phyloP scores from a whole-genome alignment of 768 basidiomycete species.

The Suillus subaureus region DNA sequence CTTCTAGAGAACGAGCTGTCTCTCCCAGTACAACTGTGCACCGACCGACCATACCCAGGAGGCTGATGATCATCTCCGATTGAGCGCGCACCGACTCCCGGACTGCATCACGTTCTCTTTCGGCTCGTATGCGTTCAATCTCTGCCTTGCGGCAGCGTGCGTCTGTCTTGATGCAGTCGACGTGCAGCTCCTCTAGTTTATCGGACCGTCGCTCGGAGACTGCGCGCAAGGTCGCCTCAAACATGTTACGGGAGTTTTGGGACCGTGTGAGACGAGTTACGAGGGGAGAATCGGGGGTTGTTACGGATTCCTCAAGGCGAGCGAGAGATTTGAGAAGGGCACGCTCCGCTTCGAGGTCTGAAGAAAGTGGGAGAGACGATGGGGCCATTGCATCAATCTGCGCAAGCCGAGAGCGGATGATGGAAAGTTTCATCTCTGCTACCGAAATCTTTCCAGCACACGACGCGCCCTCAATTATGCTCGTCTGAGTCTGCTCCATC shows the following conservation, averaged over 20 bases:
- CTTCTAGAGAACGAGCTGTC: slow-evolving; percentile 45
- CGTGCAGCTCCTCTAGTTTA: slow-evolving; percentile 68
- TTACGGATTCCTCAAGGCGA: slow-evolving; percentile 66
- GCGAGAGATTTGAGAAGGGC: slow-evolving; percentile 68
- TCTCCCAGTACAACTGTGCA: slow-evolving; percentile 76
- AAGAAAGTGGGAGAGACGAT: slow-evolving; percentile 40
- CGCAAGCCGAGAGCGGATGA: slow-evolving; percentile 62
- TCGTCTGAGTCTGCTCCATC: slow-evolving; percentile 67
- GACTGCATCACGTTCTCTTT: slow-evolving; percentile 66
- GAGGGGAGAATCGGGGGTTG: slow-evolving; percentile 60
- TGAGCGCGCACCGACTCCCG: slow-evolving; percentile 64
- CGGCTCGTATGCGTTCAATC: slow-evolving; percentile 68
- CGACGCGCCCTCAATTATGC: slow-evolving; percentile 74
- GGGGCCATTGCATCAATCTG: slow-evolving; percentile 51
- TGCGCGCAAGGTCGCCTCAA: slow-evolving; percentile 85
- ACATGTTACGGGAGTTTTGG: slow-evolving; percentile 76
- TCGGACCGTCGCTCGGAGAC: slow-evolving; percentile 79
- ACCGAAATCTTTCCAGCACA: slow-evolving; percentile 72
- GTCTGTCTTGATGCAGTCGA: slow-evolving; percentile 73
- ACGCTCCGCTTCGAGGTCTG: slow-evolving; percentile 74
- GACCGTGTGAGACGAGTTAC: slow-evolving; percentile 65
- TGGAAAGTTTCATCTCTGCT: slow-evolving; percentile 67
- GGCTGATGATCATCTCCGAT: slow-evolving; percentile 63
- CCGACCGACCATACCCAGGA: slow-evolving; percentile 81
- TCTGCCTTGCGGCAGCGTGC: slow-evolving; percentile 65